These are phyloP conservation scores for Paragyromitra xinjiangensis DNA, from an alignment of 495 filamentous ascomycete genomes.

Conservation along the genomic window DNA sequence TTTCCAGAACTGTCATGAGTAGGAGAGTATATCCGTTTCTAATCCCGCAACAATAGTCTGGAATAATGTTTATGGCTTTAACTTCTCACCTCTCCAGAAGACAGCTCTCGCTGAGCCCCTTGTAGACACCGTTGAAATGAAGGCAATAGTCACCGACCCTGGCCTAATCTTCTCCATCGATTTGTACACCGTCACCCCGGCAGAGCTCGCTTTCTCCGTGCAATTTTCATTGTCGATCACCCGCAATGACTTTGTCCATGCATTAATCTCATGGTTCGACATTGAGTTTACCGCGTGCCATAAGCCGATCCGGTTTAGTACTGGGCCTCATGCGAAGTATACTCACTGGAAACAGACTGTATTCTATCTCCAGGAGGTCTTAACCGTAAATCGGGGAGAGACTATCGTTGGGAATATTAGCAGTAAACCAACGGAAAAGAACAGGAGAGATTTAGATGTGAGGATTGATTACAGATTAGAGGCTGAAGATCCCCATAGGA, in stretches of 20 bases:
- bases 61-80: constrained; percentile 98
- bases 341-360: constrained; percentile 97
- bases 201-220: constrained; percentile 79
- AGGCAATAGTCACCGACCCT: constrained; percentile 81
- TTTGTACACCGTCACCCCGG: constrained; percentile 76
- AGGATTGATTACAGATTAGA: constrained; percentile 82
- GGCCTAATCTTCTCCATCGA: constrained; percentile 79
- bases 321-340: constrained; percentile 88
- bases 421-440: constrained; percentile 91
- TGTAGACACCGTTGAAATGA: constrained; percentile 81
- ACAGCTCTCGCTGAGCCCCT: constrained; percentile 85
- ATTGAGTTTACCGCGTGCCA: constrained; percentile 74
- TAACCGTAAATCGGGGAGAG: constrained; percentile 84
- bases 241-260: constrained; percentile 71
- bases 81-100: constrained; percentile 88
- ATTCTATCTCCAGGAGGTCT: constrained; percentile 83
- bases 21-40: constrained; percentile 9
- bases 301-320: constrained; percentile 73
- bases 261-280: constrained; percentile 82
- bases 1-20: constrained; percentile 32
- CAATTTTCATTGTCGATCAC: constrained; percentile 66
- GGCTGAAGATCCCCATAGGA: constrained; percentile 73
- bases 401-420: constrained; percentile 73
- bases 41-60: constrained; percentile 69
- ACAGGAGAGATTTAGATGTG: constrained; percentile 94